Evolutionary conservation across 768 basidiomycete species (phyloP), one percentile per base, ranked within the genome.

Genomic region (Fistulinella prunicolor): DNA sequence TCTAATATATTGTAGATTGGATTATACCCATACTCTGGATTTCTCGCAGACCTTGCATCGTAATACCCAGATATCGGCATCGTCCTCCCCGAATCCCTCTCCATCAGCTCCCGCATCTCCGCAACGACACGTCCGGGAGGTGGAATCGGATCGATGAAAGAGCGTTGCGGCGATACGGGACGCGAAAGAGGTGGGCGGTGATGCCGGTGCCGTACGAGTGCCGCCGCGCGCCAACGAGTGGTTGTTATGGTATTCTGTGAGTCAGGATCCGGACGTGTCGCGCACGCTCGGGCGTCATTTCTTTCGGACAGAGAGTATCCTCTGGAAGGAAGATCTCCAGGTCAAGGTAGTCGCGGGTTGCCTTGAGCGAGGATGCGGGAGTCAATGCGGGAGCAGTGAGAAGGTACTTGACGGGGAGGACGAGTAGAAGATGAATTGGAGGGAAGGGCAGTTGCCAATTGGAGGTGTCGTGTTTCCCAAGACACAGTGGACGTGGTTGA

Each of bases 231-330:
- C 78, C 45, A 78, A 78, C 57, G 79, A 86, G 54, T 83, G 81
- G 81, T 71, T 82, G 63, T 54, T 86, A 42, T 85, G 82, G 80
- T 86, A 81, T 56, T 85, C 86, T 54, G 73, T 82, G 19, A 78
- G 77, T 46, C 75, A 78, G 10, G 85, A 86, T 53, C 67, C 81
- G 9, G 83, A 85, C 55, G 73, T 83, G 38, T 75, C 83, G 41
- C 73, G 79, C 3, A 73, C 79, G 34, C 71, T 86, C 14, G 69
- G 73, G 13, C 70, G 85, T 2, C 73, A 80, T 44, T 85, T 86
- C 58, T 85, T 84, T 57, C 86, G 85, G 85, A 60, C 71, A 24
- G 79, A 86, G 59, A 80, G 76, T 29, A 68, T 80, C 13, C 51
- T 85, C 22, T 86, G 81, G 76, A 74, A 69, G 53, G 81, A 80